Conservation (phyloP, 2,329 filamentous ascomycete species). For the Clathrospora elynae region DNA sequence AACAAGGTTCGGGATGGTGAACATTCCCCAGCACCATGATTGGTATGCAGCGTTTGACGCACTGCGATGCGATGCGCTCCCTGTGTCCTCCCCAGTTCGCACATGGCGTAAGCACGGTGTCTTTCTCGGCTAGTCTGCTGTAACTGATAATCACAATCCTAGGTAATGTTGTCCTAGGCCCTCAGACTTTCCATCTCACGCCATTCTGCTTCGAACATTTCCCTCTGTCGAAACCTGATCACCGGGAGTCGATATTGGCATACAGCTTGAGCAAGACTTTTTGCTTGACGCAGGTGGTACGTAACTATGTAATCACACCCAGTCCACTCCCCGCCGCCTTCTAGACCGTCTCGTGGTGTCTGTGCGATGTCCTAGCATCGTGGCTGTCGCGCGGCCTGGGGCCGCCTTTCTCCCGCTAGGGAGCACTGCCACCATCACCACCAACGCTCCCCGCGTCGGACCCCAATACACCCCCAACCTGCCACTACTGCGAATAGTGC, state of each 20-base stretch:
- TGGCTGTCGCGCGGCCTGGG: slow-evolving; percentile 16
- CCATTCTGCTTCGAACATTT: slow-evolving; percentile 15
- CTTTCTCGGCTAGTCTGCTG: slow-evolving; percentile 11
- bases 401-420: slow-evolving; percentile 23
- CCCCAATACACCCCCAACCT: slow-evolving; percentile 23
- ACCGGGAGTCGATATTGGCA: no score
- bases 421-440: slow-evolving; percentile 30
- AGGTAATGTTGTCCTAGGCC: not conserved
- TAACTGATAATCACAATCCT: slow-evolving; percentile 7
- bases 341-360: slow-evolving; percentile 5
- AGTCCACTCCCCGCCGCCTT: slow-evolving; percentile 12
- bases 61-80: not conserved
- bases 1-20: no score
- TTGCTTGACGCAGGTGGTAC: slow-evolving; percentile 33
- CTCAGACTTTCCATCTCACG: not conserved
- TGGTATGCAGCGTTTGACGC: not conserved
- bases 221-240: no score
- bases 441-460: slow-evolving; percentile 29
- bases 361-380: slow-evolving; percentile 12
- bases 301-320: slow-evolving; percentile 23
- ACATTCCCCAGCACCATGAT: not conserved
- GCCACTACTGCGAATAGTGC: slow-evolving; percentile 28
- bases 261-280: slow-evolving; percentile 31
- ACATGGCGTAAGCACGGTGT: slow-evolving; percentile 9
- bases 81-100: not conserved